These are phyloP conservation scores for Dictyostelium firmibasis DNA, from an alignment of 78 protist genomes.

Conservation along the genomic window DNA sequence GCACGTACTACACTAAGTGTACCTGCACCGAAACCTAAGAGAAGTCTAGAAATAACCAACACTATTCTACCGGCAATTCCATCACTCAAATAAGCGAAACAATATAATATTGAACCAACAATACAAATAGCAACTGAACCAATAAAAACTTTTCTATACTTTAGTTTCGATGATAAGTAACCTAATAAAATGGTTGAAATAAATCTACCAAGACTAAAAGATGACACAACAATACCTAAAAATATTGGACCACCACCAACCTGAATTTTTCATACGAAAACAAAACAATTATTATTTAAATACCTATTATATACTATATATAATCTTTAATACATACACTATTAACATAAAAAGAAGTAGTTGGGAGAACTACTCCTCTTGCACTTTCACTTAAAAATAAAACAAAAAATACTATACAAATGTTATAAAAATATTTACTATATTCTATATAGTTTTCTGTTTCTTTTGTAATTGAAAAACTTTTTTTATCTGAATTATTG, in stretches of 20 bases:
- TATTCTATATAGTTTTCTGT: too few species aligned
- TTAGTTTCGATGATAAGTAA: not conserved
- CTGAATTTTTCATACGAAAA: too few species aligned
- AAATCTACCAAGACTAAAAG: constrained; percentile 31
- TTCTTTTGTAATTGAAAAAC: too few species aligned
- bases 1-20: constrained; percentile 55
- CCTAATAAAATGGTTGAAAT: constrained; percentile 14
- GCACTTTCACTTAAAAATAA: constrained; percentile 20
- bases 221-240: not conserved
- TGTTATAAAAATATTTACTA: not conserved
- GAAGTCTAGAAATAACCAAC: not conserved
- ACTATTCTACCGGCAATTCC: not conserved
- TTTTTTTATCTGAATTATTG: too few species aligned
- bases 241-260: constrained; percentile 21
- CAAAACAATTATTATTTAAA: too few species aligned
- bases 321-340: not conserved
- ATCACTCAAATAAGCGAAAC: not conserved
- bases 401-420: not conserved
- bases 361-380: constrained; percentile 23
- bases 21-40: constrained; percentile 48
- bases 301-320: too few species aligned
- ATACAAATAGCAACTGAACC: constrained; percentile 7
- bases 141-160: constrained; percentile 1
- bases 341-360: not conserved
- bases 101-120: not conserved